phyloP scores from a whole-genome alignment of 202 grass and related monocot species.

The Eragrostis tef region DNA sequence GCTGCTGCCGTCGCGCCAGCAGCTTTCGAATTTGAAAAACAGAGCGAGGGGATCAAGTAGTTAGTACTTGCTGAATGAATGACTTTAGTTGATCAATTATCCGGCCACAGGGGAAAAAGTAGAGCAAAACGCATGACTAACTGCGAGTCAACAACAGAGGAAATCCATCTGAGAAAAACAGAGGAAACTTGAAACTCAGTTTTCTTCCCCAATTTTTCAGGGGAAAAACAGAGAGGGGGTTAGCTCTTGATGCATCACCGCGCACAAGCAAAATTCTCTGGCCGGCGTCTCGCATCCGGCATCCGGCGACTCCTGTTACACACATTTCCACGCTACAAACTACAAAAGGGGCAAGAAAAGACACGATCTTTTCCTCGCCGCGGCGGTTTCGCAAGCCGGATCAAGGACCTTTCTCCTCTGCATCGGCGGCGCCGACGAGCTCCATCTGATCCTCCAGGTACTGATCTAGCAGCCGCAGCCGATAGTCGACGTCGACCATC shows the following conservation, averaged over 20 bases:
- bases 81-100: no score
- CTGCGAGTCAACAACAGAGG: neutral
- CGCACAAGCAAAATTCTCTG: neutral
- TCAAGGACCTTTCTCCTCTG: neutral
- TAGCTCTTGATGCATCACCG: neutral
- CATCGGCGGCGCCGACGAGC: constrained; percentile 27
- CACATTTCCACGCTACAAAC: neutral
- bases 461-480: constrained; percentile 48
- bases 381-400: neutral
- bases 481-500: neutral
- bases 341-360: neutral
- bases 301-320: neutral
- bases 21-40: neutral
- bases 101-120: no score
- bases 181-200: no score
- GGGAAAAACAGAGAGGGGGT: neutral
- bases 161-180: neutral
- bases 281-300: neutral
- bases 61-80: no score
- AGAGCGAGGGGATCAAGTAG: neutral
- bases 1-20: neutral
- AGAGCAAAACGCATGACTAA: no score
- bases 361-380: neutral
- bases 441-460: constrained; percentile 61
- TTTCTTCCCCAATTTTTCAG: neutral